These are phyloP conservation scores for Phyllosticta capitalensis DNA, from an alignment of 2,329 filamentous ascomycete genomes.

Conservation along the genomic window DNA sequence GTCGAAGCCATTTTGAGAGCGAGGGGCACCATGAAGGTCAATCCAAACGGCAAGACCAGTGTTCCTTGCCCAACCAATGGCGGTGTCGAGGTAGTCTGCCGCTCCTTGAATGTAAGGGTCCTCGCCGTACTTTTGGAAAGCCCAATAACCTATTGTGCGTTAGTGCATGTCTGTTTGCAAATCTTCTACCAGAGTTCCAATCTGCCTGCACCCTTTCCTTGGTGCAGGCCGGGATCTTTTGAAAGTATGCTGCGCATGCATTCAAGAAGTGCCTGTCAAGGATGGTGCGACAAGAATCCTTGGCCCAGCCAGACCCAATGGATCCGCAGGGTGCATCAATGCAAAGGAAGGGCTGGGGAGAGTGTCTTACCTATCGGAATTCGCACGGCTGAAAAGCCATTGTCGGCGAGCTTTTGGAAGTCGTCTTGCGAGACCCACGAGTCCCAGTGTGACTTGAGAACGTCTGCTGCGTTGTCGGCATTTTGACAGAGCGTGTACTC, in stretches of 20 bases:
- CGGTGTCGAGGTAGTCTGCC: slow-evolving; percentile 44
- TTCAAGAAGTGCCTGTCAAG: not conserved
- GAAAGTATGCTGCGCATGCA: not conserved
- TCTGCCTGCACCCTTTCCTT: not conserved
- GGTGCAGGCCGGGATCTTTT: not conserved
- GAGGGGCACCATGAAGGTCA: slow-evolving; percentile 45
- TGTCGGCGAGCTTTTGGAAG: slow-evolving; percentile 47
- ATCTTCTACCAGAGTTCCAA: not conserved
- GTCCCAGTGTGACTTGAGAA: slow-evolving; percentile 43
- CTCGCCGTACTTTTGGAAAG: slow-evolving; percentile 41
- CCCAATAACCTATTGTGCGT: slow-evolving; percentile 40
- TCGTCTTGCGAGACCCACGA: slow-evolving; percentile 42
- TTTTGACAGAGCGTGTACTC: slow-evolving; percentile 43
- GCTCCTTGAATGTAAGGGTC: slow-evolving; percentile 45
- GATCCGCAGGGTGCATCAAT: not conserved
- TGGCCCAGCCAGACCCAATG: not conserved
- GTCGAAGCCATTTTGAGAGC: slow-evolving; percentile 52
- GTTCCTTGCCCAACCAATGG: slow-evolving; percentile 47
- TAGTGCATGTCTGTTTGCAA: not conserved
- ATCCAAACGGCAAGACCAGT: slow-evolving; percentile 47
- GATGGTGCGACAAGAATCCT: not conserved
- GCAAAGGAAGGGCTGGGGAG: not conserved
- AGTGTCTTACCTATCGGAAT: slow-evolving; percentile 39
- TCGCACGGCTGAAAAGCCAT: slow-evolving; percentile 50
- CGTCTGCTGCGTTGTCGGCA: slow-evolving; percentile 34